A percentile compares a stretch with the other conserved stretches of the same genome.
phyloP scores from a whole-genome alignment of 352 stramenopile genomes.

The Pythium periplocum region DNA sequence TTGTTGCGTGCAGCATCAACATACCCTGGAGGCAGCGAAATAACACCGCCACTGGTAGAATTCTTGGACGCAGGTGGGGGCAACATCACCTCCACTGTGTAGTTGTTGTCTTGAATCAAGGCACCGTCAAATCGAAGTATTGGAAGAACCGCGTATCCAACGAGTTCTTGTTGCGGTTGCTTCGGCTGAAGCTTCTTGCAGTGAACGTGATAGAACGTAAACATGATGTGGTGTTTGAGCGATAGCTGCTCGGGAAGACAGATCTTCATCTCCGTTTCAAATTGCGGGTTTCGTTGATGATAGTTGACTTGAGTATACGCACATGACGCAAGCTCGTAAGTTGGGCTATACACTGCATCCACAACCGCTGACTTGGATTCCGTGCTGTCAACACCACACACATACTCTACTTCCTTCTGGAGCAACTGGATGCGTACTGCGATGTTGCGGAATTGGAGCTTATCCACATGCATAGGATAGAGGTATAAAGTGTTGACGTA shows the following conservation, averaged over 20 bases:
- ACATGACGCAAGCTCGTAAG: slow-evolving; percentile 21
- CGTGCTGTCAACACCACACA: slow-evolving; percentile 31
- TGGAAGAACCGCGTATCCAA: slow-evolving; percentile 48
- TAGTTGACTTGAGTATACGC: slow-evolving; percentile 61
- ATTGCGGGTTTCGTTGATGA: slow-evolving; percentile 72
- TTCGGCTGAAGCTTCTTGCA: slow-evolving; percentile 67
- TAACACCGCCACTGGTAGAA: slow-evolving; percentile 18
- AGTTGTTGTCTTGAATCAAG: slow-evolving; percentile 41
- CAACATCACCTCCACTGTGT: slow-evolving; percentile 31
- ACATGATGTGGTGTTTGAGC: slow-evolving; percentile 45
- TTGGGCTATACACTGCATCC: slow-evolving; percentile 26
- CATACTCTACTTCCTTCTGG: slow-evolving; percentile 33
- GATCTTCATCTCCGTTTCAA: slow-evolving; percentile 73
- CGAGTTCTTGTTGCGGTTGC: slow-evolving; percentile 60
- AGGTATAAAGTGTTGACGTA: slow-evolving; percentile 62
- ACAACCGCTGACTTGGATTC: slow-evolving; percentile 30
- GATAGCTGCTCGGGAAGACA: slow-evolving; percentile 49
- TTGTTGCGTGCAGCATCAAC: slow-evolving; percentile 23
- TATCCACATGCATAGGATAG: slow-evolving; percentile 62
- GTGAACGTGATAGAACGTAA: slow-evolving; percentile 79
- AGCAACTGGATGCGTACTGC: slow-evolving; percentile 62
- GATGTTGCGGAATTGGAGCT: slow-evolving; percentile 63
- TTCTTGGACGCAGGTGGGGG: slow-evolving; percentile 17
- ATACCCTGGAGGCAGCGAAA: slow-evolving; percentile 39
- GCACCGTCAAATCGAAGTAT: slow-evolving; percentile 44